Percentiles rank a stretch among this genome's conserved stretches.
Evolutionary conservation across 768 basidiomycete species (phyloP).

Genomic region (Podaxis carcinomalis): DNA sequence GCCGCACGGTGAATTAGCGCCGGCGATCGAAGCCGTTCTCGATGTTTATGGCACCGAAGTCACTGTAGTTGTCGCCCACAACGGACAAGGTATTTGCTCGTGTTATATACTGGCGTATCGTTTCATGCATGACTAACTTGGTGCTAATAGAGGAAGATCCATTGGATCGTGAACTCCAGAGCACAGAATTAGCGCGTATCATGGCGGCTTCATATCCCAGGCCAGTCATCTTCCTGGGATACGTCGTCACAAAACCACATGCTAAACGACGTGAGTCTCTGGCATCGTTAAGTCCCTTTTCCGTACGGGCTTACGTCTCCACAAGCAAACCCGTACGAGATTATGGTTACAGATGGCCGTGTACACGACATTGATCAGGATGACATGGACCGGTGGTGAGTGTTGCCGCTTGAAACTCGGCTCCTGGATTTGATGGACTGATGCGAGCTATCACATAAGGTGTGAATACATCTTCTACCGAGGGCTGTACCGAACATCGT

Average conservation of each 20-base stretch:
- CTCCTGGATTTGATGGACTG: neutral
- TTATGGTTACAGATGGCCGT: conserved; percentile 70
- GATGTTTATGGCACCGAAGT: conserved; percentile 76
- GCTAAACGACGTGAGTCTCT: conserved; percentile 52
- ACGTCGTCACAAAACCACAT: conserved; percentile 71
- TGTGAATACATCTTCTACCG: conserved; percentile 91
- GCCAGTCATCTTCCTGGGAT: conserved; percentile 79
- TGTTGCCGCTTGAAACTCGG: neutral
- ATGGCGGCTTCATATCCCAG: conserved; percentile 63
- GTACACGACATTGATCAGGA: conserved; percentile 78
- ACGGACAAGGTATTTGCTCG: conserved; percentile 68
- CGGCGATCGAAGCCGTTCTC: conserved; percentile 83
- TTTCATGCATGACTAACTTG: neutral
- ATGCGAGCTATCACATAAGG: conserved; percentile 33
- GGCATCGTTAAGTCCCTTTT: neutral
- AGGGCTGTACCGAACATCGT: conserved; percentile 74
- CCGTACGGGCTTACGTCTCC: neutral
- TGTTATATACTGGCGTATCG: neutral
- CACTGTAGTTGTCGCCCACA: conserved; percentile 84
- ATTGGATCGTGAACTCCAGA: conserved; percentile 84
- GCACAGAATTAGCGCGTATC: conserved; percentile 73
- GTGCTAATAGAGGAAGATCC: conserved; percentile 70
- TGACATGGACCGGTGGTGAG: conserved; percentile 68
- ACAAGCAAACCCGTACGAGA: conserved; percentile 70
- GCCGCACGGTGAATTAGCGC: conserved; percentile 81